Conservation (phyloP, 441 rosid species). For the Populus tomentosa region DNA sequence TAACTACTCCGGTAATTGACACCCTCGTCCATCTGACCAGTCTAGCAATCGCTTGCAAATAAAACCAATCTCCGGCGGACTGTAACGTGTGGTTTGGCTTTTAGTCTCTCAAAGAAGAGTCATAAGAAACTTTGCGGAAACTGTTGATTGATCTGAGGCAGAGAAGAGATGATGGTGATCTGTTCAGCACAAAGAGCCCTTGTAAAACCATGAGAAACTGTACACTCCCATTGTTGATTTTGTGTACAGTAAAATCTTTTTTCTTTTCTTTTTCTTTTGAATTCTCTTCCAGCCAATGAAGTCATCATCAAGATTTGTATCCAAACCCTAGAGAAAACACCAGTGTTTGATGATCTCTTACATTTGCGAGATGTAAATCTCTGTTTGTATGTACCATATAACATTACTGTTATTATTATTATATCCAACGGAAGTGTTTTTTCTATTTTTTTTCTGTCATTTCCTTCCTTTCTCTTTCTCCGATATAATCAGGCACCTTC, state of each 20-base stretch:
- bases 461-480: neutral
- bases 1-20: constrained; percentile 8
- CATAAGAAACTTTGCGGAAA: constrained; percentile 14
- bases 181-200: constrained; percentile 9
- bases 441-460: neutral
- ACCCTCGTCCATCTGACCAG: neutral
- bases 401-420: neutral
- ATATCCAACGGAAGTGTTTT: neutral
- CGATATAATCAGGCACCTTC: neutral
- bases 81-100: neutral
- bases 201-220: constrained; percentile 32
- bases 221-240: constrained; percentile 26
- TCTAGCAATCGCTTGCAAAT: constrained; percentile 8
- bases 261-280: neutral
- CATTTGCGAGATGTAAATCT: neutral
- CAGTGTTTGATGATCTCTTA: neutral
- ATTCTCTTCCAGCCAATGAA: constrained; percentile 2
- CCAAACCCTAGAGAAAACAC: too few relatives aligned
- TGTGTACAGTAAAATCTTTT: constrained; percentile 44
- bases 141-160: constrained; percentile 36
- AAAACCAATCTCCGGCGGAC: neutral
- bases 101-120: neutral
- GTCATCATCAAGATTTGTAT: neutral
- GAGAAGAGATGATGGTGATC: constrained; percentile 12
- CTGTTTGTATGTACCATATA: constrained; percentile 1